Base-by-base conservation (phyloP, 75 land plant species). In the Azolla pinnata region DNA sequence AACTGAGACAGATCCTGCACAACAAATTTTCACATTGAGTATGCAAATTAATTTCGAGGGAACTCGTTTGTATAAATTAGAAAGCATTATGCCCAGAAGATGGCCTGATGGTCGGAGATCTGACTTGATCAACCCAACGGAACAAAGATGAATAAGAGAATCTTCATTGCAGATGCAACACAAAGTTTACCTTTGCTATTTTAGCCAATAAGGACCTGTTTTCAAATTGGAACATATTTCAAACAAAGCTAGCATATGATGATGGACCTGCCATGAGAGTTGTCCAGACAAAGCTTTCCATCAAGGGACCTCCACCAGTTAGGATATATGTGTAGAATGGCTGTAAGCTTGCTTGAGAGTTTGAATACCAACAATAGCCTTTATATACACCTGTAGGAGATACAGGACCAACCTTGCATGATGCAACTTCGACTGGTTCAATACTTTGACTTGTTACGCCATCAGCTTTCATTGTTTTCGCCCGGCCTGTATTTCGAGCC, bases 291-390 rank as follows among this genome's bases (percentile, higher is more conserved):
- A 47, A 12, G 50, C 50, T 47, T 20, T 18, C 50, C 50, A 47
- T 47, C 4, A 47, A 3, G 3, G 50, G 20, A 7, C 50, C 50
- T 12, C 50, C 50, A 12, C 4, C 18, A 47, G 50, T 9, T 20
- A 47, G 20, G 20, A 47, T 47, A 20, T 47, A 47, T 20, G 50
- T 47, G 20, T 47, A 47, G 19, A 47, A 47, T 47, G 50, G 50
- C 3, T 18, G 50, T 16, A 18, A 3, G 50, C 50, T 47, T 16
- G 50, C 50, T 18, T 47, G 50, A 9, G 50, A 7, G 19, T 47
- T 47, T 12, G 50, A 47, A 20, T 47, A 47, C 50, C 50, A 47
- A 20, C 50, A 47, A 18, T 47, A 47, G 10, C 50, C 50, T 16
- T 16, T 20, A 47, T 16, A 47, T 12, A 12, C 3, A 12, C 50